Evolutionary conservation across 306 rosid genomes (phyloP).

Genomic region (Luffa acutangula): DNA sequence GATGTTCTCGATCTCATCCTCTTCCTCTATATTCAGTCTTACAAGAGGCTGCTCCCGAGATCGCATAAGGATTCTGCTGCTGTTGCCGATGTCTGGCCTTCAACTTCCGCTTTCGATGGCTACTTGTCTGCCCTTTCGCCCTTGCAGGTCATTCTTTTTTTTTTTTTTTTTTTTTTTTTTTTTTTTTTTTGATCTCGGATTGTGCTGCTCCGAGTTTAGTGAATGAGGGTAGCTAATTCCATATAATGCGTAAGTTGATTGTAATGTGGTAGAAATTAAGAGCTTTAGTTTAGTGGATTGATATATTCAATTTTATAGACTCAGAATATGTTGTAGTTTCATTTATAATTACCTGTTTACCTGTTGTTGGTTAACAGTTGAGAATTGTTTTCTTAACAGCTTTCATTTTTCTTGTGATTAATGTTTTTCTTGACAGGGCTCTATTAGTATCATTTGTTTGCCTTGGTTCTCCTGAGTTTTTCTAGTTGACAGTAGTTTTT

Average conservation of each 20-base stretch:
- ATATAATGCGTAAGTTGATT: neutral
- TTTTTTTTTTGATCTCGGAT: neutral
- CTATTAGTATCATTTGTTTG: neutral
- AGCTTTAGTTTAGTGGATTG: neutral
- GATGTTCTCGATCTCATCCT: conserved; percentile 78
- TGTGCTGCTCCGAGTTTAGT: neutral
- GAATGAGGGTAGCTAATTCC: neutral
- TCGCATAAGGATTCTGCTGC: conserved; percentile 96
- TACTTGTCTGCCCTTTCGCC: conserved; percentile 96
- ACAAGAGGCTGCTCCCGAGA: conserved; percentile 78
- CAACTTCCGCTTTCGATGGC: conserved; percentile 98
- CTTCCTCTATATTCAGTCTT: conserved; percentile 88
- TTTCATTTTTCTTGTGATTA: neutral
- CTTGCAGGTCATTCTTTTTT: conserved; percentile 50
- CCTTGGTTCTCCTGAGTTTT: neutral
- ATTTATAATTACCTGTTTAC: neutral
- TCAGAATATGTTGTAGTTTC: neutral
- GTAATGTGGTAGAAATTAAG: neutral
- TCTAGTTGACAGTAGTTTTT: neutral
- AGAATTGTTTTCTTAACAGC: neutral
- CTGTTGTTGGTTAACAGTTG: neutral
- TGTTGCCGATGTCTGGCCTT: conserved; percentile 96
- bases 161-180: neutral
- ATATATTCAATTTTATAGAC: neutral
- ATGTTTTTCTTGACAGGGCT: neutral